Base-by-base conservation (phyloP, 371 early-diverging fungal genomes). In the Mortierella sp. region DNA sequence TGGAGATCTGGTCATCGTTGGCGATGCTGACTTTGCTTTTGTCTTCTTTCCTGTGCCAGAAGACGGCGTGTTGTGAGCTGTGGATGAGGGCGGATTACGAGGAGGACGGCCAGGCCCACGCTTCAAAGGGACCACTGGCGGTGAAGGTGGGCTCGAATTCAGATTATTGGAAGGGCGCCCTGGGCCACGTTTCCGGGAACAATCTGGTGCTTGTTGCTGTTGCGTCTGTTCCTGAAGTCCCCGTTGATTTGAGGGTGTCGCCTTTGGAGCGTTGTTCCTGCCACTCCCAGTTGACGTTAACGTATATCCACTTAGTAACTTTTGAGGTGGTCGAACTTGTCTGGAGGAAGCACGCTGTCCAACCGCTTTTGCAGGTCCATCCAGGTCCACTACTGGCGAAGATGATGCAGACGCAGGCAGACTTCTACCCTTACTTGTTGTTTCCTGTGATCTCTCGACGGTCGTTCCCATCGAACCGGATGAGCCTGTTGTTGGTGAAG, bases 101-200 rank as follows among this genome's bases (percentile, higher is more conserved):
- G 76, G 76, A 24, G 76, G 76, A 37, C 76, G 64, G 12, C 76
- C 76, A 39, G 76, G 76, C 3, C 76, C 76, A 39, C 76, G 76
- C 41, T 76, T 76, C 28, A 60, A 17, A 8, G 65, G 76, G 15
- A 68, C 37, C 6, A 60, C 28, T 4, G 61, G 64, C 19, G 70
- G 60, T 27, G 65, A 31, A 19, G 62, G 53, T 24, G 52, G 54
- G 0, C 9, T 6, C 2, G 15, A 21, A 8, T 19, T 44, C 19
- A 21, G 19, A 19, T 14, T 64, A 53, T 32, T 59, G 14, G 50
- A 46, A 24, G 70, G 70, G 5, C 70, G 37, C 27, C 65, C 76
- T 6, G 70, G 70, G 0, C 70, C 76, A 19, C 65, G 60, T 28
- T 63, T 64, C 51, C 30, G 32, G 17, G 44, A 26, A 19, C 23